A percentile compares a stretch with the other conserved stretches of the same genome.
These are phyloP conservation scores for Penicillium crustosum DNA, from an alignment of 2,329 filamentous ascomycete genomes.

Conservation along the genomic window DNA sequence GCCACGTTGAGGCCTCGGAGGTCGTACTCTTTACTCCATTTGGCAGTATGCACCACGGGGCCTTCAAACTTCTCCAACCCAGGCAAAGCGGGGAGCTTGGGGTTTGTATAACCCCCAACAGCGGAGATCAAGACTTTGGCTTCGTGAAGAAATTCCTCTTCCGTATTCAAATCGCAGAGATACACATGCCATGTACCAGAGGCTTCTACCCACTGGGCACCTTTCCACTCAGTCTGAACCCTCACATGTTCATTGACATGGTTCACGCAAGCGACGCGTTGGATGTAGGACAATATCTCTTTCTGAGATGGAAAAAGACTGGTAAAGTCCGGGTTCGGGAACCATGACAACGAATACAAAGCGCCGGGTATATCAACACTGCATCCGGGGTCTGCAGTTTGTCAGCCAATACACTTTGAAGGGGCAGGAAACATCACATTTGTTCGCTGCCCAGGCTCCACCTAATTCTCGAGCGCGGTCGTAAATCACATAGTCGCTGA, in stretches of 20 bases:
- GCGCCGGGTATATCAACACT: background rate
- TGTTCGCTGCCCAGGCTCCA: background rate
- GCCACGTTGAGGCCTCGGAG: background rate
- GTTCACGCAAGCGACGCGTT: background rate
- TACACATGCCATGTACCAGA: background rate
- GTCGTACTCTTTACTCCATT: background rate
- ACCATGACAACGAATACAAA: background rate
- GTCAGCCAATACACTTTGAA: background rate
- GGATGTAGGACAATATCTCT: background rate
- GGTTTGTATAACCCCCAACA: background rate
- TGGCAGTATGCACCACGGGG: background rate
- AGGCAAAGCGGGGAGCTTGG: background rate
- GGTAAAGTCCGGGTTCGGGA: background rate
- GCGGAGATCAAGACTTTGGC: background rate
- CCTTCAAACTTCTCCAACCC: background rate
- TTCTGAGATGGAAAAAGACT: background rate
- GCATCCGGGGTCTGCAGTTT: background rate
- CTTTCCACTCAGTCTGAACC: background rate
- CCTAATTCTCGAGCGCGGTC: background rate
- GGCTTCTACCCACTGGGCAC: background rate
- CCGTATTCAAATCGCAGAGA: background rate
- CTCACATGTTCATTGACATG: background rate
- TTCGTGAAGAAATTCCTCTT: background rate
- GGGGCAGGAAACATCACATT: background rate
- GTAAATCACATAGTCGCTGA: background rate